Percentiles rank a stretch among this genome's conserved stretches.
Conservation (phyloP, 2,329 filamentous ascomycete genomes). For the Cladosporium cucumerinum region DNA sequence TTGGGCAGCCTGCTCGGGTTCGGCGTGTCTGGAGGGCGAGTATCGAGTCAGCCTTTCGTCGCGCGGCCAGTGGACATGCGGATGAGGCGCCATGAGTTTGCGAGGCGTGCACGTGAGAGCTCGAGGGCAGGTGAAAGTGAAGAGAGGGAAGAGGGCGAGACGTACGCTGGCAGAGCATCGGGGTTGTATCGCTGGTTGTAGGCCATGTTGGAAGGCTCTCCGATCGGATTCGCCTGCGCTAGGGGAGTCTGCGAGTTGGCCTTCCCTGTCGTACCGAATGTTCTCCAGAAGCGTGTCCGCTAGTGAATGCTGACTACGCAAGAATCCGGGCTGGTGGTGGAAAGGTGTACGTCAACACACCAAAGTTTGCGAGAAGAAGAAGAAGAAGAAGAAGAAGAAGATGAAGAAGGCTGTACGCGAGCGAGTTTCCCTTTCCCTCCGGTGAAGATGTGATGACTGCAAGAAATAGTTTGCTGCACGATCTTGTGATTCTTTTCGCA, state of each 20-base stretch:
- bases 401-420: background rate
- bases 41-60: slow-evolving; percentile 24
- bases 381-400: too few relatives aligned
- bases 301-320: slow-evolving; percentile 15
- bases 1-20: slow-evolving; percentile 60
- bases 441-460: background rate
- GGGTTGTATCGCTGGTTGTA: slow-evolving; percentile 93
- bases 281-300: slow-evolving; percentile 1
- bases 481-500: background rate
- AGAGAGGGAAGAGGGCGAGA: slow-evolving; percentile 20
- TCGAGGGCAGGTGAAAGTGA: background rate
- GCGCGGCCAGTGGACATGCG: slow-evolving; percentile 13
- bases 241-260: background rate
- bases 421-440: too few relatives aligned
- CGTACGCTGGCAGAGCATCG: slow-evolving; percentile 88
- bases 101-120: background rate
- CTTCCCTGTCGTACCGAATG: background rate
- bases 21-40: slow-evolving; percentile 58
- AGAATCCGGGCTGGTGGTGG: slow-evolving; percentile 3
- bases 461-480: background rate
- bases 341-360: background rate
- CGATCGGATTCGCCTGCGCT: slow-evolving; percentile 13
- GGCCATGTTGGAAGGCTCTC: slow-evolving; percentile 60
- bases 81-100: background rate
- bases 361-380: slow-evolving; percentile 2